These are phyloP conservation scores for Haplosporangium sp. DNA, from an alignment of 371 early-diverging fungal genomes.

Conservation along the genomic window DNA sequence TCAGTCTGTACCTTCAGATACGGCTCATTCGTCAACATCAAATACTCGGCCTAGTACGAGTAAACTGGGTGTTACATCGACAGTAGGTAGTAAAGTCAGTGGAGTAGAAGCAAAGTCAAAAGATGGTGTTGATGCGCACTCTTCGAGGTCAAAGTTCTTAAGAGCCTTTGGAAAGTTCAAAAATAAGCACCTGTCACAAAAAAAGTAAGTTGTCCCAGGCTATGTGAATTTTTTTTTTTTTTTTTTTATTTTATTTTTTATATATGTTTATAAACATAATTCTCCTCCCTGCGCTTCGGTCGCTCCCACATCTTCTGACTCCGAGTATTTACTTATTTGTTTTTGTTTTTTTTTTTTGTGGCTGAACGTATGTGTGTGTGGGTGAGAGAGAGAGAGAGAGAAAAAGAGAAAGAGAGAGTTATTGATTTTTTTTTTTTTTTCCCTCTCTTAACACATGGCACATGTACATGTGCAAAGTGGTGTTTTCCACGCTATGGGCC, in stretches of 20 bases:
- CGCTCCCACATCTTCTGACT: slow-evolving; percentile 21
- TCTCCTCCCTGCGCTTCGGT: slow-evolving; percentile 13
- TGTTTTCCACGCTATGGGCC: slow-evolving; percentile 17
- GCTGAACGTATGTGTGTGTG: not conserved
- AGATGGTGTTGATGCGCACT: slow-evolving; percentile 4
- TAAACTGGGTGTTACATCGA: not conserved
- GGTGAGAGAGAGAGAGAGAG: too few relatives aligned
- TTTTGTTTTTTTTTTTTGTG: slow-evolving; percentile 6
- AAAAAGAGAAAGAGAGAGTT: too few relatives aligned
- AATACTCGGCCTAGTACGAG: not conserved
- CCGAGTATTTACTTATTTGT: too few relatives aligned
- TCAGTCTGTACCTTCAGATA: not conserved
- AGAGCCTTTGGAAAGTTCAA: slow-evolving; percentile 38
- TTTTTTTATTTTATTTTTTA: too few relatives aligned
- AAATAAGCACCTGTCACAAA: slow-evolving; percentile 27
- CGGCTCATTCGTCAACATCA: not conserved
- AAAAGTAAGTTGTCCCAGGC: slow-evolving; percentile 12
- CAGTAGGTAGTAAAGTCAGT: not conserved
- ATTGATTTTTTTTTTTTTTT: slow-evolving; percentile 6
- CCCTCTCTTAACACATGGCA: not conserved
- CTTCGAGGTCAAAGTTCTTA: slow-evolving; percentile 28
- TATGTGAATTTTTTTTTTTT: not conserved
- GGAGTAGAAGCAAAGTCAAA: slow-evolving; percentile 1
- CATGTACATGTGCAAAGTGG: not conserved
- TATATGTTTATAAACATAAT: too few relatives aligned